phyloP scores from a whole-genome alignment of 1,139 yeast genomes.

The Geotrichum bryndzae region DNA sequence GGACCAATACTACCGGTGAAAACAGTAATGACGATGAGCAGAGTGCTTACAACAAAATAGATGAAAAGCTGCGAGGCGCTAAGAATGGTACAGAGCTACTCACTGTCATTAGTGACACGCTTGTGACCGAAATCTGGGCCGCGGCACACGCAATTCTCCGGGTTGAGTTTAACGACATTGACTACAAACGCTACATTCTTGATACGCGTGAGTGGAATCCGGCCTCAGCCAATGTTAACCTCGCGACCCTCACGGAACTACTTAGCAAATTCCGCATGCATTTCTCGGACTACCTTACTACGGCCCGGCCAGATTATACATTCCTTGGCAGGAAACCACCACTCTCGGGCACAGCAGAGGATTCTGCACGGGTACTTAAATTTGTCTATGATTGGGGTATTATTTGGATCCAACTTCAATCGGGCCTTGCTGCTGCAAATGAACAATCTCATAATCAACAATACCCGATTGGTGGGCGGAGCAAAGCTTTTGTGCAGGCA shows the following conservation, averaged over 20 bases:
- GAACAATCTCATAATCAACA: neutral
- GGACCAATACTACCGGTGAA: neutral
- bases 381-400: slow-evolving; percentile 52
- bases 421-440: neutral
- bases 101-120: neutral
- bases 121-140: neutral
- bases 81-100: neutral
- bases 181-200: neutral
- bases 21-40: neutral
- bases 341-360: neutral
- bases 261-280: neutral
- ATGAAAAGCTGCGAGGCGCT: neutral
- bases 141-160: neutral
- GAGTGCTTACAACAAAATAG: neutral
- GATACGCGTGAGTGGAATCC: neutral
- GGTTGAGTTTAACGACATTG: neutral
- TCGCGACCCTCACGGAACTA: neutral
- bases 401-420: slow-evolving; percentile 31
- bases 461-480: neutral
- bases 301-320: neutral
- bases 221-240: neutral
- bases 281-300: neutral
- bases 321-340: neutral
- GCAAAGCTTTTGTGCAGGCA: slow-evolving; percentile 3
- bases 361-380: neutral